Evolutionary conservation across 352 stramenopile species (phyloP).

Genomic region (Phytopythium boreale): DNA sequence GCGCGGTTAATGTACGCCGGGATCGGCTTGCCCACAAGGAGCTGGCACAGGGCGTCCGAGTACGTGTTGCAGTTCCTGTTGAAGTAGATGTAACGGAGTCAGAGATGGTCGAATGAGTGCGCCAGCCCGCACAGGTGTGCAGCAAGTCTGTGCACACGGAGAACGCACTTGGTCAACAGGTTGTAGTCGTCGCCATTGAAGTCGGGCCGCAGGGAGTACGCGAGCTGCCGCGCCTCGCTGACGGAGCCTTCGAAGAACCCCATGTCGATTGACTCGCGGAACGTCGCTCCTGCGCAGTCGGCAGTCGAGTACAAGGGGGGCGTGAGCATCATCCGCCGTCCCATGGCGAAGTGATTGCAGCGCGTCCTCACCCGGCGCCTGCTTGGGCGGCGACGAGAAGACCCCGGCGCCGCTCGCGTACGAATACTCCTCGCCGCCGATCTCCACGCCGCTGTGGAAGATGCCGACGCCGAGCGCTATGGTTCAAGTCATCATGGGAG

Average conservation of each 20-base stretch:
- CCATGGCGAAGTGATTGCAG: no score
- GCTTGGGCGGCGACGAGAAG: slow-evolving; percentile 72
- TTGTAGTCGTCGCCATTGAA: slow-evolving; percentile 91
- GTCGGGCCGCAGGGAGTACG: slow-evolving; percentile 80
- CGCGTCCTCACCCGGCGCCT: slow-evolving; percentile 55
- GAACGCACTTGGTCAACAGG: slow-evolving; percentile 76
- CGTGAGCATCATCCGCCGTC: no score
- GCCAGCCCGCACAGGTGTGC: no score
- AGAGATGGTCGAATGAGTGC: background rate
- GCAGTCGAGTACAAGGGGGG: no score
- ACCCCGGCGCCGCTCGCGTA: slow-evolving; percentile 90
- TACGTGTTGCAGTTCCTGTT: slow-evolving; percentile 94
- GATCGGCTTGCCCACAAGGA: slow-evolving; percentile 79
- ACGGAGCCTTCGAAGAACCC: slow-evolving; percentile 85
- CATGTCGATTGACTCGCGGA: slow-evolving; percentile 88
- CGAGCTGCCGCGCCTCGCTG: slow-evolving; percentile 73
- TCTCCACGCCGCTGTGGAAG: slow-evolving; percentile 92
- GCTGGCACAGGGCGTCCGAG: slow-evolving; percentile 81
- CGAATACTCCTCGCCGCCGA: slow-evolving; percentile 90
- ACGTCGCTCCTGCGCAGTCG: slow-evolving; percentile 67
- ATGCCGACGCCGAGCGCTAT: slow-evolving; percentile 86
- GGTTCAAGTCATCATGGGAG: background rate
- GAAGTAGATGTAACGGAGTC: no score
- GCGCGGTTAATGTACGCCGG: slow-evolving; percentile 92
- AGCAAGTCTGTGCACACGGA: no score